Evolutionary conservation across 192 early-diverging fungal genomes (phyloP).

Genomic region (Entomortierella chlamydospora): DNA sequence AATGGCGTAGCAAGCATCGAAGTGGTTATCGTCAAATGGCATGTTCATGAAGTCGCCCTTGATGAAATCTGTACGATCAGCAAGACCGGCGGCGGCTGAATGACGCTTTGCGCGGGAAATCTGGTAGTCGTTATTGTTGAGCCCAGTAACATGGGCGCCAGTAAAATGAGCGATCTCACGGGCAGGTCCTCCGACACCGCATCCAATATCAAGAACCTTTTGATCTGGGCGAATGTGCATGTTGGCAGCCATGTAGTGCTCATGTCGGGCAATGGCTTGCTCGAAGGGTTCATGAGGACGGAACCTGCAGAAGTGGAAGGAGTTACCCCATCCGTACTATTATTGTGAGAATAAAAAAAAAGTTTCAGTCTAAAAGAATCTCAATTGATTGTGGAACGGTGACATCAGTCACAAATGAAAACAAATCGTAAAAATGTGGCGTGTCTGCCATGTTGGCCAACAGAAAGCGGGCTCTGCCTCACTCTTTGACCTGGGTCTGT

Average conservation of each 20-base stretch:
- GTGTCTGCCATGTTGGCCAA: not conserved
- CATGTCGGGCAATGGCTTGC: slow-evolving; percentile 89
- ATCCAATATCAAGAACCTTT: slow-evolving; percentile 92
- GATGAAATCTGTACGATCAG: slow-evolving; percentile 60
- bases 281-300: slow-evolving; percentile 80
- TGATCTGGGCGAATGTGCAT: slow-evolving; percentile 76
- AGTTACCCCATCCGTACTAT: slow-evolving; percentile 84
- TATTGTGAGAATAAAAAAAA: not conserved
- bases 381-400: not conserved
- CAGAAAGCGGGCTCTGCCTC: too few species aligned
- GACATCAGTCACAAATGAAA: not conserved
- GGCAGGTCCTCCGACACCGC: slow-evolving; percentile 96
- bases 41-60: slow-evolving; percentile 90
- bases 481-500: too few species aligned
- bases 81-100: slow-evolving; percentile 74
- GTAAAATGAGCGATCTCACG: slow-evolving; percentile 92
- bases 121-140: slow-evolving; percentile 97
- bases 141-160: slow-evolving; percentile 90
- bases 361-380: too few species aligned
- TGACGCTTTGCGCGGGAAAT: slow-evolving; percentile 82
- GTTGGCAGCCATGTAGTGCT: slow-evolving; percentile 85
- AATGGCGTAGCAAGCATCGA: slow-evolving; percentile 96
- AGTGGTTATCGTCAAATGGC: slow-evolving; percentile 82
- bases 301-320: slow-evolving; percentile 94
- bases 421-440: not conserved